Evolutionary conservation across 805 yeast genomes (phyloP).

Genomic region (Hyphopichia homilentoma): DNA sequence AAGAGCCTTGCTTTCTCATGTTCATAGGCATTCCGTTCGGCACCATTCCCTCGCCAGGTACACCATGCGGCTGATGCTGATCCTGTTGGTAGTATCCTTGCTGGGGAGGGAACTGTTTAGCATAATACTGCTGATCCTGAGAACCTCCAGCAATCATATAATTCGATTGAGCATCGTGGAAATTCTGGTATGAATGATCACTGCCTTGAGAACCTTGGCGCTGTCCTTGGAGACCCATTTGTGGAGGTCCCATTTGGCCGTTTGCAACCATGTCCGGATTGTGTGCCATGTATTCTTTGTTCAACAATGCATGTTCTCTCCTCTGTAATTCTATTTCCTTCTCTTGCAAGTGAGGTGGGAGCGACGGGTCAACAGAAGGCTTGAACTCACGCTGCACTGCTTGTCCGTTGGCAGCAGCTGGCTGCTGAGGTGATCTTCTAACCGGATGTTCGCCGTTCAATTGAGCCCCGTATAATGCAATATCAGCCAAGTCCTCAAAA

Average conservation of each 20-base stretch:
- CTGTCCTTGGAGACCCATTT: not conserved
- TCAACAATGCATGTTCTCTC: constrained; percentile 23
- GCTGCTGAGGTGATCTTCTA: not conserved
- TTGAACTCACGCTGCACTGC: constrained; percentile 1
- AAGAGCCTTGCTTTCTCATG: constrained; percentile 13
- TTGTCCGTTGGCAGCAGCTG: not conserved
- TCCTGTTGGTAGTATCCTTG: constrained; percentile 10
- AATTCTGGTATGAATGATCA: not conserved
- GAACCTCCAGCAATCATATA: no score
- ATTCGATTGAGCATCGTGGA: constrained; percentile 1
- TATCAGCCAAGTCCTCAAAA: constrained; percentile 33
- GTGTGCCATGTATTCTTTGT: constrained; percentile 3
- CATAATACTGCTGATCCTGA: constrained; percentile 1
- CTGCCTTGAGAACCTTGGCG: constrained; percentile 1
- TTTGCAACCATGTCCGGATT: not conserved
- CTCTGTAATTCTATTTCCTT: constrained; percentile 23
- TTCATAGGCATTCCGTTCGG: constrained; percentile 21
- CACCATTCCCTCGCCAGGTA: constrained; percentile 26
- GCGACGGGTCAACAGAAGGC: constrained; percentile 3
- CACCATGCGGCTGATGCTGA: constrained; percentile 30
- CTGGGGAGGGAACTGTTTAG: no score
- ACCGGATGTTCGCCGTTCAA: constrained; percentile 24
- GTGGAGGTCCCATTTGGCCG: not conserved
- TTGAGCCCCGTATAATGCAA: constrained; percentile 34
- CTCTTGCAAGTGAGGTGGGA: constrained; percentile 12